Evolutionary conservation across 2,329 filamentous ascomycete species (phyloP).

Genomic region (Botrytis tulipae): DNA sequence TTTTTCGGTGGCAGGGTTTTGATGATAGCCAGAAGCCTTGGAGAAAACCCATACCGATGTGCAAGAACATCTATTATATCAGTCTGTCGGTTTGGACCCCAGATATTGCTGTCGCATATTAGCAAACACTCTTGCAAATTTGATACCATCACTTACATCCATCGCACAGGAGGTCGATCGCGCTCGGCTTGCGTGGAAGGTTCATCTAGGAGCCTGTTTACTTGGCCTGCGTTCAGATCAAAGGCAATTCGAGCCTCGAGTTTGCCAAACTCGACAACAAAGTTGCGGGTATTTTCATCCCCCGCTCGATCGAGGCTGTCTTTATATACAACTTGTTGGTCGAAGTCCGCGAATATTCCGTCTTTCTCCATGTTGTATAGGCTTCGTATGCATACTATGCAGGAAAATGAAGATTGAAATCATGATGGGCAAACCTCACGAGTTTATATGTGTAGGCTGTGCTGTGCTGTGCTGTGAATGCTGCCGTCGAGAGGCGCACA

Average conservation of each 20-base stretch:
- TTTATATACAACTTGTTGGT: constrained; percentile 48
- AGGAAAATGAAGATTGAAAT: not conserved
- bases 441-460: constrained; percentile 7
- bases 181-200: constrained; percentile 39
- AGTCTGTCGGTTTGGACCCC: constrained; percentile 61
- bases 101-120: constrained; percentile 57
- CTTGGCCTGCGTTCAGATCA: constrained; percentile 47
- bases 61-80: constrained; percentile 55
- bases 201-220: constrained; percentile 43
- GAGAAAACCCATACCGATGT: constrained; percentile 65
- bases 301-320: constrained; percentile 44
- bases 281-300: constrained; percentile 50
- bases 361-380: constrained; percentile 26
- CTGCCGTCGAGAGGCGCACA: constrained; percentile 7
- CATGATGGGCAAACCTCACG: constrained; percentile 13
- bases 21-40: constrained; percentile 63
- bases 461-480: constrained; percentile 10
- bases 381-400: not conserved
- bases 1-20: constrained; percentile 50
- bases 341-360: constrained; percentile 46
- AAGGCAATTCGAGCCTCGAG: constrained; percentile 55
- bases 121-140: constrained; percentile 16
- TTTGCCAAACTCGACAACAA: constrained; percentile 64
- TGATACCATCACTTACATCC: constrained; percentile 56
- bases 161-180: constrained; percentile 52